phyloP scores from a whole-genome alignment of 2,329 filamentous ascomycete genomes.

The Alternaria arbusti region DNA sequence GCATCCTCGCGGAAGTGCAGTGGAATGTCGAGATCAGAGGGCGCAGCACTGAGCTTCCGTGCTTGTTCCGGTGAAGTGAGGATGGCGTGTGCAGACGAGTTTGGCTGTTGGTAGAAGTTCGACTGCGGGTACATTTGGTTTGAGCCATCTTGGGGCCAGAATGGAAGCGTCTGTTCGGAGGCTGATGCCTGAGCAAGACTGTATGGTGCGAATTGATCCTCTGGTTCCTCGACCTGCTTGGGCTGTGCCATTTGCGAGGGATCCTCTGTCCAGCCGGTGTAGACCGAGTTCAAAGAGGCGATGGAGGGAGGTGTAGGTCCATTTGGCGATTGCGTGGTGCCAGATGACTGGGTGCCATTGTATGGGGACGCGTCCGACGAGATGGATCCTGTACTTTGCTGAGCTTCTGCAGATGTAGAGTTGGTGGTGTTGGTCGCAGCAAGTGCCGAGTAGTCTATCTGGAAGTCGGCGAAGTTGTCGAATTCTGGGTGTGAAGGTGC shows the following conservation, averaged over 20 bases:
- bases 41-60: constrained; percentile 38
- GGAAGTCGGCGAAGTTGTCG: constrained; percentile 36
- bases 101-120: constrained; percentile 46
- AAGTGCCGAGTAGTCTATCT: constrained; percentile 32
- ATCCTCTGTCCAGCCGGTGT: constrained; percentile 48
- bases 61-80: constrained; percentile 42
- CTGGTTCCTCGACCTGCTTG: constrained; percentile 32
- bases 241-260: constrained; percentile 27
- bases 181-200: constrained; percentile 37
- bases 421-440: constrained; percentile 30
- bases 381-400: constrained; percentile 39
- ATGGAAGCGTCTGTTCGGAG: constrained; percentile 40
- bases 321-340: constrained; percentile 41
- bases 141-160: constrained; percentile 34
- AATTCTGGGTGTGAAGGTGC: constrained; percentile 31
- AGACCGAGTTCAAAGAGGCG: constrained; percentile 45
- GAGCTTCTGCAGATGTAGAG: constrained; percentile 30
- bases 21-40: constrained; percentile 41
- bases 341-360: constrained; percentile 40
- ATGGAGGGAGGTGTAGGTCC: constrained; percentile 42
- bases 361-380: constrained; percentile 46
- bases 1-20: constrained; percentile 41
- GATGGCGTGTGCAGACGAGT: constrained; percentile 45
- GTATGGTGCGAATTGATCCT: constrained; percentile 42
- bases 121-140: constrained; percentile 31